Evolutionary conservation across 257 asterid genomes (phyloP).

Genomic region (Nicotiana obtusifolia): DNA sequence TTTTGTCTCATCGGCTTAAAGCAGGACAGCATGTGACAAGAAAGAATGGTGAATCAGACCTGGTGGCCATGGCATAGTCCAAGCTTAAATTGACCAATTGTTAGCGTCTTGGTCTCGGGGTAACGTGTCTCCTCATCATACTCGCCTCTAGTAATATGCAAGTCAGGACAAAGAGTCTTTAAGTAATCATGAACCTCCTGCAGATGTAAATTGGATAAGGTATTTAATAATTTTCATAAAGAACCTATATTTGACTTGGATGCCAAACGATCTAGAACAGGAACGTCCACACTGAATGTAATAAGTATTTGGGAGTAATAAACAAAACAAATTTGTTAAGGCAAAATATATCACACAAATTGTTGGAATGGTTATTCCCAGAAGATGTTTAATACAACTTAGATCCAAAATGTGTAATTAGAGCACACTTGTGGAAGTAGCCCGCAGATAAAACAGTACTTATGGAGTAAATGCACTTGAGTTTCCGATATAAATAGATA

Average conservation of each 20-base stretch:
- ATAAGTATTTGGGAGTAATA: not conserved
- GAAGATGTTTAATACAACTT: not conserved
- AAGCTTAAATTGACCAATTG: constrained; percentile 91
- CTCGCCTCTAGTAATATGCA: constrained; percentile 89
- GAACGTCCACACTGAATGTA: not conserved
- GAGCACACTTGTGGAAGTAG: not conserved
- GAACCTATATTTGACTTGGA: not conserved
- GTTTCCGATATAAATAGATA: not conserved
- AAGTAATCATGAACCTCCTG: constrained; percentile 97
- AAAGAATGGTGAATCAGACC: constrained; percentile 34
- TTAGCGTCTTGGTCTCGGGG: constrained; percentile 84
- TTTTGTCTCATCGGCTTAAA: not conserved
- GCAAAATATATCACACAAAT: not conserved
- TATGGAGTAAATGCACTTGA: not conserved
- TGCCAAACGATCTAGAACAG: not conserved
- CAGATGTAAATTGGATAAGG: constrained; percentile 3
- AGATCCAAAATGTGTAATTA: not conserved
- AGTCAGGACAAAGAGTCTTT: constrained; percentile 78
- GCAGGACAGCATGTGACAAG: not conserved
- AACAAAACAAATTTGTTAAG: not conserved
- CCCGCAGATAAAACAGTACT: not conserved
- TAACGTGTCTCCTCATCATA: constrained; percentile 86
- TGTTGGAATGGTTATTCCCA: not conserved
- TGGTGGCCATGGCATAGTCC: constrained; percentile 98
- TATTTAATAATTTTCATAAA: not conserved